Evolutionary conservation across 1,139 yeast genomes (phyloP), one percentile per base, ranked within the genome.

Genomic region (Chernovozyma aurita): DNA sequence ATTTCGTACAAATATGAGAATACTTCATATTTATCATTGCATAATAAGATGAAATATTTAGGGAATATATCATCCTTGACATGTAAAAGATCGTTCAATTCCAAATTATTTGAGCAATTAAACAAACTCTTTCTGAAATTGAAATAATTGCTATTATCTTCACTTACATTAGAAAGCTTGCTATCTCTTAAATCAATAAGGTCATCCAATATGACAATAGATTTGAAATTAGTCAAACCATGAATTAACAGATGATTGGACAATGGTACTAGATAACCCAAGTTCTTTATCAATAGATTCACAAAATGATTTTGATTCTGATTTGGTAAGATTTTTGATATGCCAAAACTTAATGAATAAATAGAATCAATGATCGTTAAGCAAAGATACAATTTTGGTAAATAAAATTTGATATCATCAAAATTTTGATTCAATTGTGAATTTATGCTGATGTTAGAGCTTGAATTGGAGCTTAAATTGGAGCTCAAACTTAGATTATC

Each of bases 271-370:
- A 17, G 43, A 18, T 7, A 35, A 39, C 18, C 41, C 18, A 12
- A 15, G 15, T 16, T 37, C 18, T 20, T 24, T 4, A 24, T 15
- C 22, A 31, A 31, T 9, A 20, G 9, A 9, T 20, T 20, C 6
- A 20, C 9, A 9, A 20, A 20, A 20, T 9, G 8, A 20, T 20
- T 20, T 20, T 20, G 22, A 20, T 20, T 20, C 8, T 16, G 28
- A 8, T 16, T 13, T 26, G 48, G 43, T 8, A 61, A 38, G 18
- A 43, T 39, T 24, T 70, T 67, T 30, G 80, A 83, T 1, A 68
- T 62, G 1, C 87, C 88, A 58, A 71, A 79, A 31, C 76, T 67
- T 26, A 82, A 56, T 18, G 80, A 58, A 44, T 76, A 78, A 25
- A 79, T 50, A 18, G 73, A 64, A 51, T 81, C 87, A 35, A 83